phyloP scores from a whole-genome alignment of 2,329 filamentous ascomycete genomes.

The Sclerotinia sclerotiorum region DNA sequence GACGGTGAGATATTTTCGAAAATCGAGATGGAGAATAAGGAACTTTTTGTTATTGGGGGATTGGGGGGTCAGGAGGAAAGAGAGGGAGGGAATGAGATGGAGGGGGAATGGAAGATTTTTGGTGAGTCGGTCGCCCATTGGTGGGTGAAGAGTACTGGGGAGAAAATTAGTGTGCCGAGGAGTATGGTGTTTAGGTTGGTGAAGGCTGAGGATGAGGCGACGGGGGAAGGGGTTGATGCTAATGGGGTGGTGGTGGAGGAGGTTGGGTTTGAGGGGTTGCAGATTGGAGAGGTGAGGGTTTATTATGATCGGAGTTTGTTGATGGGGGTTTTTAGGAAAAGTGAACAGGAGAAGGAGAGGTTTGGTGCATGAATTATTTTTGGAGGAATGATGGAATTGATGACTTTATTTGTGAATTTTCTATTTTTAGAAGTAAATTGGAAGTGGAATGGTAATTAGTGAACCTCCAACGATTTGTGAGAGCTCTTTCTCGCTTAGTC shows the following conservation, averaged over 20 bases:
- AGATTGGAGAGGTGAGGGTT: conserved; percentile 25
- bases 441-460: not conserved
- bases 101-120: conserved; percentile 21
- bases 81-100: not conserved
- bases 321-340: conserved; percentile 11
- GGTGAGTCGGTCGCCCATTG: conserved; percentile 23
- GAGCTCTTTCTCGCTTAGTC: not conserved
- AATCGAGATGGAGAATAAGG: conserved; percentile 17
- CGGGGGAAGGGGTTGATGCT: not conserved
- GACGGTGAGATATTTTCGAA: not conserved
- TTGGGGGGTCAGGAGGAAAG: not conserved
- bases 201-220: conserved; percentile 21
- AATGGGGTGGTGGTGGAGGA: conserved; percentile 6
- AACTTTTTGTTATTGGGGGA: conserved; percentile 6
- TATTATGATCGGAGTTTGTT: conserved; percentile 27
- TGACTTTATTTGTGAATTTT: not conserved
- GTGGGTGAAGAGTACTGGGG: conserved; percentile 20
- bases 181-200: conserved; percentile 24
- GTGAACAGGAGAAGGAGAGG: conserved; percentile 23
- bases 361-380: conserved; percentile 13
- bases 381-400: too few relatives aligned
- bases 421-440: not conserved
- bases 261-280: conserved; percentile 25
- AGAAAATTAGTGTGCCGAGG: conserved; percentile 21
- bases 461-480: not conserved